phyloP scores from a whole-genome alignment of 2,329 filamentous ascomycete genomes.

The Aulographum hederae region DNA sequence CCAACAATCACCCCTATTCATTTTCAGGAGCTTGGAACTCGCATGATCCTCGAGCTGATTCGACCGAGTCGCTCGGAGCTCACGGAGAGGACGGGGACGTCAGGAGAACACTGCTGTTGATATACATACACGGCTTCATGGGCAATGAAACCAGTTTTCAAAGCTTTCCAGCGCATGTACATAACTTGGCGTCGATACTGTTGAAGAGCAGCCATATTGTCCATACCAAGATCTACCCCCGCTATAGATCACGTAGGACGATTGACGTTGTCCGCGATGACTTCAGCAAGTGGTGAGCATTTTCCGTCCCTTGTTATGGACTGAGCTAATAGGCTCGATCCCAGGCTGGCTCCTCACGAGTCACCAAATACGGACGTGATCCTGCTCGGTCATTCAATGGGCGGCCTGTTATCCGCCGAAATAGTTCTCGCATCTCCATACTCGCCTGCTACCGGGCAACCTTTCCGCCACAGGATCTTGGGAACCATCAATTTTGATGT shows the following conservation, averaged over 20 bases:
- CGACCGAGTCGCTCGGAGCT: conserved; percentile 25
- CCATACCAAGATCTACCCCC: conserved; percentile 72
- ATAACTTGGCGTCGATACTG: conserved; percentile 49
- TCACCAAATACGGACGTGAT: conserved; percentile 57
- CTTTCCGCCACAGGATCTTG: conserved; percentile 56
- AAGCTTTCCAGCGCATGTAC: conserved; percentile 75
- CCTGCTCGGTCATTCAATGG: conserved; percentile 78
- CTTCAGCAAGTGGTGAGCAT: conserved; percentile 54
- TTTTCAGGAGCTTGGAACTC: too few species aligned
- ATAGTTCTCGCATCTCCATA: conserved; percentile 41
- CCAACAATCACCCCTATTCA: too few species aligned
- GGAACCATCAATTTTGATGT: conserved; percentile 72
- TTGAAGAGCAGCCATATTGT: conserved; percentile 59
- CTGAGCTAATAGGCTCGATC: too few species aligned
- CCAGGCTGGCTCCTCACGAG: conserved; percentile 58
- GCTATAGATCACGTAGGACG: conserved; percentile 57
- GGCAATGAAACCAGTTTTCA: conserved; percentile 75
- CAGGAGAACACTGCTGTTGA: conserved; percentile 45
- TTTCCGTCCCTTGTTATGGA: neutral
- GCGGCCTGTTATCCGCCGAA: conserved; percentile 67
- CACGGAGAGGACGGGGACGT: conserved; percentile 14
- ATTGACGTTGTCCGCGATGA: conserved; percentile 61
- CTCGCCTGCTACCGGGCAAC: conserved; percentile 11
- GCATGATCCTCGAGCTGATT: conserved; percentile 26
- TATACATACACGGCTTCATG: conserved; percentile 86